phyloP scores from a whole-genome alignment of 2,329 filamentous ascomycete genomes.

The Gaeumannomyces tritici region DNA sequence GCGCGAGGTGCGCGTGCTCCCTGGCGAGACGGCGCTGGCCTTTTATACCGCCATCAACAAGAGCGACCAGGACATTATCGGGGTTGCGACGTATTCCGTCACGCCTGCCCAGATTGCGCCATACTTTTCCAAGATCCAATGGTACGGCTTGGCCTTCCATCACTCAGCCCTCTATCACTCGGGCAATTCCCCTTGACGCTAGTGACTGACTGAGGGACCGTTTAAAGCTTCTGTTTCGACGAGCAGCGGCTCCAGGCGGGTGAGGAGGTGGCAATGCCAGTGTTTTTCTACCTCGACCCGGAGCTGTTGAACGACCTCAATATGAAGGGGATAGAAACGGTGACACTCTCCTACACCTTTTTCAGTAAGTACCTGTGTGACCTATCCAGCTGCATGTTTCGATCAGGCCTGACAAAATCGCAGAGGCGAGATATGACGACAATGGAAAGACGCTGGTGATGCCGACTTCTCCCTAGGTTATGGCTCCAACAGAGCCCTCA shows the following conservation, averaged over 20 bases:
- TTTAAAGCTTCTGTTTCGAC: slow-evolving; percentile 77
- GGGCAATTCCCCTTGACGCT: too few species aligned
- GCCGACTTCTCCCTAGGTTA: neutral
- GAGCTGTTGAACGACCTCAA: slow-evolving; percentile 86
- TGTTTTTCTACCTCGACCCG: slow-evolving; percentile 98
- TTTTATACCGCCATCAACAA: slow-evolving; percentile 97
- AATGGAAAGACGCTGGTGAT: neutral
- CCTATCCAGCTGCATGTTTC: neutral
- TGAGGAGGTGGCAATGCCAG: slow-evolving; percentile 98
- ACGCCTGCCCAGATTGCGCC: slow-evolving; percentile 91
- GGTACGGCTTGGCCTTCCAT: slow-evolving; percentile 26
- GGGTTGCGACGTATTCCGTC: slow-evolving; percentile 94
- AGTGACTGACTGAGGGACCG: neutral
- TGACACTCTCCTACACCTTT: slow-evolving; percentile 95
- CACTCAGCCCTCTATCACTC: too few species aligned
- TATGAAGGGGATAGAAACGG: slow-evolving; percentile 90
- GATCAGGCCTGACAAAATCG: neutral
- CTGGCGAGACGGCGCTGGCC: slow-evolving; percentile 90
- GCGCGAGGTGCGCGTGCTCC: slow-evolving; percentile 88
- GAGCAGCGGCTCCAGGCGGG: slow-evolving; percentile 89
- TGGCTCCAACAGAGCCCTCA: neutral
- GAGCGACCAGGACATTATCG: slow-evolving; percentile 87
- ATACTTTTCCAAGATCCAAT: slow-evolving; percentile 99
- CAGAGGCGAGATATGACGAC: slow-evolving; percentile 5
- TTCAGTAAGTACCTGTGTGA: slow-evolving; percentile 63